Evolutionary conservation across 2,329 filamentous ascomycete genomes (phyloP).

Genomic region (Aspergillus awamori): DNA sequence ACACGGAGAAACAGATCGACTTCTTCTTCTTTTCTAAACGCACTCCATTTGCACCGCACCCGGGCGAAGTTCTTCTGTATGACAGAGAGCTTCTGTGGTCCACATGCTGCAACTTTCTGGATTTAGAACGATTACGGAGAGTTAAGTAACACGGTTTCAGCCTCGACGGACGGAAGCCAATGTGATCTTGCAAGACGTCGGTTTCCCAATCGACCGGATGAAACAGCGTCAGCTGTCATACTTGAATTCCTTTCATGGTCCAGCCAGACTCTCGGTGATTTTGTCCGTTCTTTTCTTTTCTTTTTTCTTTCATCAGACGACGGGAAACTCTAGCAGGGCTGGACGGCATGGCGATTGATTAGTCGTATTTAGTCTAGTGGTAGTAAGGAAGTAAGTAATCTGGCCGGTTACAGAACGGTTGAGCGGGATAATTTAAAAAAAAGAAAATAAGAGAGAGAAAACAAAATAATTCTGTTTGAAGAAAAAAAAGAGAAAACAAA

Average conservation of each 20-base stretch:
- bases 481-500: neutral
- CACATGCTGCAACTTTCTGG: neutral
- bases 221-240: constrained; percentile 15
- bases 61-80: neutral
- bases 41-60: neutral
- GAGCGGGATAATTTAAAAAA: neutral
- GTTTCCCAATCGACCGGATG: constrained; percentile 20
- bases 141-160: constrained; percentile 9
- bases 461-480: neutral
- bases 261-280: neutral
- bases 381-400: too few relatives aligned
- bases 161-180: constrained; percentile 7
- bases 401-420: too few relatives aligned
- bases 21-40: neutral
- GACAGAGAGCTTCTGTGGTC: neutral
- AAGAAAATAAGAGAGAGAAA: neutral
- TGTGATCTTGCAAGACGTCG: neutral
- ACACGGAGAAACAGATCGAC: neutral
- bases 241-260: neutral
- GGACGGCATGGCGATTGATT: neutral
- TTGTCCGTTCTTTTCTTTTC: neutral
- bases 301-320: neutral
- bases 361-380: too few relatives aligned
- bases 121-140: neutral
- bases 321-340: neutral